Base-by-base conservation (phyloP, 257 asterid genomes). In the Solanum chaucha region DNA sequence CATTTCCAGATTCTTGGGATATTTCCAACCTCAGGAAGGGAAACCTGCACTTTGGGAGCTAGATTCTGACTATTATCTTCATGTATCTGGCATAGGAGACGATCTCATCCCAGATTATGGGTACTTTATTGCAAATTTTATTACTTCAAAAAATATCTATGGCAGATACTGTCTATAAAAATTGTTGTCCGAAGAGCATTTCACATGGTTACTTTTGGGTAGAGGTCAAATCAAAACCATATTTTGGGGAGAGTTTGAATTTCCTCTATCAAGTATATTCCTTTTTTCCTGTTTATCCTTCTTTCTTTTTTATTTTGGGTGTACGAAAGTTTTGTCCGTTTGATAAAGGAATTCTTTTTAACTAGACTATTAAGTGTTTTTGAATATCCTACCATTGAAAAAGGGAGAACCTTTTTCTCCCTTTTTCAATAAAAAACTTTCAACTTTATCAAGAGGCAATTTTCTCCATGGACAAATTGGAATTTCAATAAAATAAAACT, bases 21-120 rank as follows among this genome's bases (percentile, higher is more conserved):
- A 96, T 91, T 97, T 97, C 92, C 96, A 92, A 91, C 99, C 99
- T 28, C 96, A 93, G 89, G 99, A 97, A 82, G 99, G 99, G 75
- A 97, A 97, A 89, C 98, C 99, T 87, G 98, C 99, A 85, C 92
- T 97, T 38, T 97, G 99, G 99, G 99, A 97, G 88, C 91, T 97
- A 94, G 99, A 97, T 91, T 96, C 99, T 82, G 99, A 97, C 92
- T 97, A 97, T 90, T 97, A 97, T 92, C 99, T 97, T 89, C 99
- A 97, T 87, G 97, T 96, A 73, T 97, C 99, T 64, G 99, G 99
- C 80, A 90, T 94, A 84, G 99, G 98, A 87, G 99, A 96, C 86
- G 99, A 97, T 91, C 83, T 94, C 86, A 72, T 94, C 86, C 98
- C 97, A 41, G 94, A 95, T 82, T 86, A 83, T 30, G 93, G 98